Evolutionary conservation across 371 early-diverging fungal species (phyloP), one percentile per base, ranked within the genome.

Genomic region (Apophysomyces ossiformis): DNA sequence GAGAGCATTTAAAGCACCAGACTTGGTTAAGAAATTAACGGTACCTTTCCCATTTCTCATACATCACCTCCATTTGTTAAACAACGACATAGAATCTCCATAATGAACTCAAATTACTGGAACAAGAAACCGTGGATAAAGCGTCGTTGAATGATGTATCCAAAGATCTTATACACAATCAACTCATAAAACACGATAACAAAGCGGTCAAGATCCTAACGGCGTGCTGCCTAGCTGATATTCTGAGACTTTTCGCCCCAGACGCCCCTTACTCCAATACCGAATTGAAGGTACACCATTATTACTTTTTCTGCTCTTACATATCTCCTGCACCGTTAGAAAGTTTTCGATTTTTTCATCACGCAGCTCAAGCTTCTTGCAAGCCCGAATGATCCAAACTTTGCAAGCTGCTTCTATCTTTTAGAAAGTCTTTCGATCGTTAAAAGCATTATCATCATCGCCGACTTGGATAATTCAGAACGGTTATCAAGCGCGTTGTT

Each of bases 181-280:
- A 89, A 44, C 77, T 97, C 36, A 65, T 93, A 16, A 70, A 77
- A 41, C 95, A 95, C 76, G 89, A 87, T 60, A 94, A 95, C 73
- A 85, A 88, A 39, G 91, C 90, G 2, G 92, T 97, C 13, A 86
- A 84, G 50, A 85, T 89, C 12, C 83, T 91, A 18, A 85, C 89
- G 1, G 92, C 96, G 1, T 94, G 95, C 77, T 97, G 97, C 75
- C 77, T 97, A 21, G 94, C 95, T 0, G 99, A 97, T 69, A 81
- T 96, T 2, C 84, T 99, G 59, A 85, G 96, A 37, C 78, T 99
- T 18, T 95, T 88, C 76, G 98, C 97, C 4, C 97, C 98, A 7
- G 92, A 95, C 43, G 93, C 95, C 3, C 99, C 98, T 1, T 97
- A 94, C 76, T 80, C 69, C 37, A 79, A 85, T 56, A 68, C 71